phyloP scores from a whole-genome alignment of 805 yeast species.

The Teunomyces pallodes region DNA sequence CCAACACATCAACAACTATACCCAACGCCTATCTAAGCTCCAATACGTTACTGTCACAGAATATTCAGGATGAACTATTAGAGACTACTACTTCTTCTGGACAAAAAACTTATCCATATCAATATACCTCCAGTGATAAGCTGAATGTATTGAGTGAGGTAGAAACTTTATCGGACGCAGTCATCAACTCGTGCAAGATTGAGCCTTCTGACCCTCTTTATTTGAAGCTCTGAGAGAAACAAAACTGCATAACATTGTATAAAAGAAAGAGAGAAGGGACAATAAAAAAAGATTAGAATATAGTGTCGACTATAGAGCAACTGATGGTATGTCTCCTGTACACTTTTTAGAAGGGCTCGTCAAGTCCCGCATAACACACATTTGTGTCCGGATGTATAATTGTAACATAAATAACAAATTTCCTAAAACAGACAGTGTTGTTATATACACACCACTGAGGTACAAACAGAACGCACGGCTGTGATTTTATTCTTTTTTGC shows the following conservation, averaged over 20 bases:
- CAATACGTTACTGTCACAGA: conserved; percentile 2
- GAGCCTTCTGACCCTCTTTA: conserved; percentile 10
- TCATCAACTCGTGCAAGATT: conserved; percentile 12
- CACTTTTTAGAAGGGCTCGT: too few species aligned
- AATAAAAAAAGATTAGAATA: background rate
- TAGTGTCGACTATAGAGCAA: background rate
- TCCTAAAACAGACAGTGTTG: background rate
- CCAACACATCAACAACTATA: conserved; percentile 4
- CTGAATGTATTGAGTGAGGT: conserved; percentile 6
- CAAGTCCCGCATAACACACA: background rate
- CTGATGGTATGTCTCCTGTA: too few species aligned
- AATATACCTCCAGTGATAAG: conserved; percentile 9
- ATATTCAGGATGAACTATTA: conserved; percentile 6
- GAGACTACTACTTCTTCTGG: conserved; percentile 4
- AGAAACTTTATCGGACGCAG: conserved; percentile 5
- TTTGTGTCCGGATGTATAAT: background rate
- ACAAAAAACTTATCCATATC: conserved; percentile 10
- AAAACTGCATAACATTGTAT: background rate
- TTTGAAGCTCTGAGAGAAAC: conserved; percentile 9
- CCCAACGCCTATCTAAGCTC: conserved; percentile 5
- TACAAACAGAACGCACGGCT: background rate
- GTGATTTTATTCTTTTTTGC: background rate
- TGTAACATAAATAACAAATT: background rate
- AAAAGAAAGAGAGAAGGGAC: background rate
- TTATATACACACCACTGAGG: background rate